Percentiles rank a stretch among this genome's conserved stretches.
Conservation (phyloP, 2,329 filamentous ascomycete species). For the Orbilia blumenaviensis region DNA sequence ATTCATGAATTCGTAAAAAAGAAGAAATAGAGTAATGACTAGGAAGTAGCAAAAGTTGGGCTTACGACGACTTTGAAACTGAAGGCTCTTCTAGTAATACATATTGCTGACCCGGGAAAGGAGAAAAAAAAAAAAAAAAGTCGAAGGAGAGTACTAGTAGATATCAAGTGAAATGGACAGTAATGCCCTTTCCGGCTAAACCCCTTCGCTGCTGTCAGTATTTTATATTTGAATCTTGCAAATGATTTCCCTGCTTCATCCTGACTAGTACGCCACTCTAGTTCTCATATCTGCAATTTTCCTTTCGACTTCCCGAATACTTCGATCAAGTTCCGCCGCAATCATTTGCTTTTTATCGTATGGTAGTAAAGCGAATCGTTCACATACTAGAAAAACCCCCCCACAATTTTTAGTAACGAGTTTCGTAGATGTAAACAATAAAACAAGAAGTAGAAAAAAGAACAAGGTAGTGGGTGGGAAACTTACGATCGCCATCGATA, state of each 20-base stretch:
- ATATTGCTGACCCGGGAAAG: neutral
- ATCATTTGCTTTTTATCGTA: slow-evolving; percentile 95
- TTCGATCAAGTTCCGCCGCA: slow-evolving; percentile 88
- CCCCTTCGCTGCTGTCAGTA: too few species aligned
- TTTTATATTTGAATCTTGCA: too few species aligned
- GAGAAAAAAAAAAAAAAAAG: too few species aligned
- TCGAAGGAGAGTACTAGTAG: too few species aligned
- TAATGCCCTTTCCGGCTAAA: too few species aligned
- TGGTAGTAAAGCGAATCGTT: slow-evolving; percentile 83
- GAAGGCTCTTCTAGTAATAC: neutral
- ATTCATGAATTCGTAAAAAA: too few species aligned
- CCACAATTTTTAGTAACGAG: slow-evolving; percentile 8
- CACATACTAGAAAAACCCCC: slow-evolving; percentile 69
- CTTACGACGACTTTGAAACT: too few species aligned
- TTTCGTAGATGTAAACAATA: neutral
- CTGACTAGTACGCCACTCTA: slow-evolving; percentile 57
- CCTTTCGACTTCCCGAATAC: slow-evolving; percentile 90
- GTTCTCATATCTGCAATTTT: slow-evolving; percentile 74
- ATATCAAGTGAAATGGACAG: too few species aligned
- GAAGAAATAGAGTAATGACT: too few species aligned
- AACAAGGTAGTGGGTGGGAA: neutral
- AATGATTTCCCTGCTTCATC: neutral
- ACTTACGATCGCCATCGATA: slow-evolving; percentile 82
- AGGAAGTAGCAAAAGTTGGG: too few species aligned
- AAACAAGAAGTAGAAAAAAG: neutral